Evolutionary conservation across 2,329 filamentous ascomycete genomes (phyloP).

Genomic region (Nemania diffusa): DNA sequence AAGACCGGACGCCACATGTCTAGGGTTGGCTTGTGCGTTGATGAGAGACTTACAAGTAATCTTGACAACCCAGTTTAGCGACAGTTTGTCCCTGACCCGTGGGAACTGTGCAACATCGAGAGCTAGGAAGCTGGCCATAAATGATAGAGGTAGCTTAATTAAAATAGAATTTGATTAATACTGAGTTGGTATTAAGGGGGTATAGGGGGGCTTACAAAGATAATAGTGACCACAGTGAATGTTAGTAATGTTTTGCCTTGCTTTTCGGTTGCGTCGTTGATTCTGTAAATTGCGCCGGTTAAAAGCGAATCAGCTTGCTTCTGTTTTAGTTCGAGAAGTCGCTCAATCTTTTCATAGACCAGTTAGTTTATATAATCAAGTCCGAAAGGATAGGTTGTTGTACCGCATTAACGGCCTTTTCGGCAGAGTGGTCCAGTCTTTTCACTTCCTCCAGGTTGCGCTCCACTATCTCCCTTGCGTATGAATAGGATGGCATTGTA

Average conservation of each 20-base stretch:
- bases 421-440: neutral
- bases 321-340: conserved; percentile 8
- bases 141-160: conserved; percentile 11
- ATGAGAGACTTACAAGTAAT: neutral
- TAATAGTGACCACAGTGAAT: neutral
- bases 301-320: conserved; percentile 7
- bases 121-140: conserved; percentile 16
- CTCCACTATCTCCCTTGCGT: neutral
- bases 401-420: neutral
- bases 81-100: neutral
- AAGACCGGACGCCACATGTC: neutral
- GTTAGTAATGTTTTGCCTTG: neutral
- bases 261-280: neutral
- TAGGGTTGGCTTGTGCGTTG: neutral
- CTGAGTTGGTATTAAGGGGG: neutral
- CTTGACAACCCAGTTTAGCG: neutral
- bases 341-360: neutral
- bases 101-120: conserved; percentile 6
- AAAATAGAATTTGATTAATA: neutral
- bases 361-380: neutral
- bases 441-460: neutral
- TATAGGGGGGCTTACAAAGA: neutral
- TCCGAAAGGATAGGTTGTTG: neutral
- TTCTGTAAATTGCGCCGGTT: neutral
- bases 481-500: no score